Evolutionary conservation across 345 rosid species (phyloP), one percentile per base, ranked within the genome.

Genomic region (Camelina laxa): DNA sequence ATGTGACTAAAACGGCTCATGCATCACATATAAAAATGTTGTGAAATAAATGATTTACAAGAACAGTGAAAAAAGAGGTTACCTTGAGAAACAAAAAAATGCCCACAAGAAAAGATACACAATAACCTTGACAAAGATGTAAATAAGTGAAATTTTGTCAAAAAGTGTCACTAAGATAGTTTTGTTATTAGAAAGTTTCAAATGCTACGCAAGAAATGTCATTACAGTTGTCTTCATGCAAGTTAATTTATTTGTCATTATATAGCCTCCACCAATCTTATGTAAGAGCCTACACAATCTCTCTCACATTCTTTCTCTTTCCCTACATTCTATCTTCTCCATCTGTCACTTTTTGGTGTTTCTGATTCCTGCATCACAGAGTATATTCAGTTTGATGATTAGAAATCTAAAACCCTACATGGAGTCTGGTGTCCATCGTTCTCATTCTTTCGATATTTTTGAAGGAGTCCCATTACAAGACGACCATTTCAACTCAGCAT

Each of bases 401-500:
- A 50, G 35, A 67, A 22, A 61, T 76, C 58, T 10, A 45, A 63
- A 70, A 44, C 70, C 67, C 1, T 27, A 65, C 67, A 70, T 77
- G 80, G 80, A 70, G 38, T 20, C 72, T 9, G 4, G 42, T 55
- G 16, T 6, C 15, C 72, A 70, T 48, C 76, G 75, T 24, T 71
- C 80, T 70, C 71, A 64, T 27, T 77, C 72, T 64, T 78, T 82
- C 64, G 65, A 73, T 16, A 49, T 70, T 20, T 41, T 58, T 30
- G 62, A 72, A 38, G 81, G 79, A 62, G 70, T 63, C 70, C 36
- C 79, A n/a, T 45, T 77, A 53, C 82, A 76, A 1, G 75, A 83
- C 60, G 85, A 69, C 44, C 81, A 85, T 55, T 76, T 84, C 58
- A 60, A 64, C 74, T 67, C 83, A 0, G 9, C 82, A 36, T 61